A percentile compares a stretch with the other conserved stretches of the same genome.
Conservation (phyloP, 1,139 yeast genomes). For the Geotrichum siamense region DNA sequence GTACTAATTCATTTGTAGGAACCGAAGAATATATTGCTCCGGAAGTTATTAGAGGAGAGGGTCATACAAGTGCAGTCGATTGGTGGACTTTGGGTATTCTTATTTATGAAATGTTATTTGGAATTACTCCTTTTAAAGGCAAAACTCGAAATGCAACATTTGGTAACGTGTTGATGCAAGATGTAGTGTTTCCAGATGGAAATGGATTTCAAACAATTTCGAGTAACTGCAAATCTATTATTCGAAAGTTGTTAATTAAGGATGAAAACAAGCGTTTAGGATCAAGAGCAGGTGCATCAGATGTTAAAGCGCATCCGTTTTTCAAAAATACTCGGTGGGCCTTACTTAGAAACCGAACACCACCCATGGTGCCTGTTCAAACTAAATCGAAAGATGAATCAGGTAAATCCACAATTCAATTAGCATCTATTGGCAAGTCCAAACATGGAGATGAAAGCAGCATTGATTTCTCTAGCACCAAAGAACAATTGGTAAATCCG, state of each 20-base stretch:
- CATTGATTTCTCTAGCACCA: constrained; percentile 14
- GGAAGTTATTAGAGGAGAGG: constrained; percentile 92
- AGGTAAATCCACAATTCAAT: constrained; percentile 18
- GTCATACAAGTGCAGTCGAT: constrained; percentile 96
- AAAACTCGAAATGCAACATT: constrained; percentile 80
- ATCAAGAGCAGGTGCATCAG: constrained; percentile 89
- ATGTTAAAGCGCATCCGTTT: constrained; percentile 80
- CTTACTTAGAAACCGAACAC: constrained; percentile 76
- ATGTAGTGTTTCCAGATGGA: constrained; percentile 59
- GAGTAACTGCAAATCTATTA: constrained; percentile 67
- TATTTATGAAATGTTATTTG: constrained; percentile 87
- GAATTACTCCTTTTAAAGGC: constrained; percentile 95
- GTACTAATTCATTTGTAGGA: constrained; percentile 96
- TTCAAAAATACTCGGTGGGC: constrained; percentile 96
- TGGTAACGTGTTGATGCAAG: constrained; percentile 76
- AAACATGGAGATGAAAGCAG: constrained; percentile 25
- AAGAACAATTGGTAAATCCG: constrained; percentile 5
- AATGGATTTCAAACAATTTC: constrained; percentile 46
- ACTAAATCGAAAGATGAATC: constrained; percentile 40
- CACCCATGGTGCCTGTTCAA: constrained; percentile 89
- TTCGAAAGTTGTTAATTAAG: constrained; percentile 74
- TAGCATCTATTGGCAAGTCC: constrained; percentile 10
- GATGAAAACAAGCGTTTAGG: constrained; percentile 87
- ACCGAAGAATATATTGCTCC: constrained; percentile 98
- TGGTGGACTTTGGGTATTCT: constrained; percentile 99